Evolutionary conservation across 2,329 filamentous ascomycete species (phyloP).

Genomic region (Rhinocladiella mackenziei): DNA sequence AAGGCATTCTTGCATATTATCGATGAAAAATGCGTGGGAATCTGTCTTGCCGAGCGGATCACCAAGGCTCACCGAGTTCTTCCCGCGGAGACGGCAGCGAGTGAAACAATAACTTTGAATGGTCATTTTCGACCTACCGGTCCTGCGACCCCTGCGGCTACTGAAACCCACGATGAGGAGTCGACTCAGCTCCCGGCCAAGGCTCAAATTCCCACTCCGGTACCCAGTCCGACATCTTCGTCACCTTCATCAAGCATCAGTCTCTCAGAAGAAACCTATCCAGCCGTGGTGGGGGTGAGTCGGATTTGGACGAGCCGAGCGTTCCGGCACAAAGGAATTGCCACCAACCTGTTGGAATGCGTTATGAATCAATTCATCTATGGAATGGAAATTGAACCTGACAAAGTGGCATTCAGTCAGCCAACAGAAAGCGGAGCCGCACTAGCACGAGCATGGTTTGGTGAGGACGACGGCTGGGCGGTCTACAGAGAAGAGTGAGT

Average conservation of each 20-base stretch:
- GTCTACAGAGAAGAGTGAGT: constrained; percentile 51
- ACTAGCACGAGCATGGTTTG: constrained; percentile 58
- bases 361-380: constrained; percentile 55
- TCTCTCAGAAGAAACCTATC: constrained; percentile 40
- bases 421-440: constrained; percentile 59
- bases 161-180: constrained; percentile 23
- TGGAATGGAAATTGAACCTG: constrained; percentile 52
- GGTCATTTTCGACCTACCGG: constrained; percentile 13
- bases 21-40: constrained; percentile 58
- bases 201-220: constrained; percentile 22
- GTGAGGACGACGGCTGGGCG: constrained; percentile 53
- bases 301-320: constrained; percentile 61
- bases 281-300: constrained; percentile 58
- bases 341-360: constrained; percentile 54
- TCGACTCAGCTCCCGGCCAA: constrained; percentile 6
- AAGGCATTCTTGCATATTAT: constrained; percentile 60
- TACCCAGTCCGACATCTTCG: constrained; percentile 21
- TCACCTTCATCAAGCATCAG: constrained; percentile 43
- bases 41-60: constrained; percentile 60
- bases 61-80: constrained; percentile 51
- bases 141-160: constrained; percentile 13
- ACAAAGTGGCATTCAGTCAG: constrained; percentile 60
- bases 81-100: constrained; percentile 16
- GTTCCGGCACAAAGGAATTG: constrained; percentile 55
- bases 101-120: constrained; percentile 19